Base-by-base conservation (phyloP, 441 rosid genomes). In the Dalechampia spathulata region DNA sequence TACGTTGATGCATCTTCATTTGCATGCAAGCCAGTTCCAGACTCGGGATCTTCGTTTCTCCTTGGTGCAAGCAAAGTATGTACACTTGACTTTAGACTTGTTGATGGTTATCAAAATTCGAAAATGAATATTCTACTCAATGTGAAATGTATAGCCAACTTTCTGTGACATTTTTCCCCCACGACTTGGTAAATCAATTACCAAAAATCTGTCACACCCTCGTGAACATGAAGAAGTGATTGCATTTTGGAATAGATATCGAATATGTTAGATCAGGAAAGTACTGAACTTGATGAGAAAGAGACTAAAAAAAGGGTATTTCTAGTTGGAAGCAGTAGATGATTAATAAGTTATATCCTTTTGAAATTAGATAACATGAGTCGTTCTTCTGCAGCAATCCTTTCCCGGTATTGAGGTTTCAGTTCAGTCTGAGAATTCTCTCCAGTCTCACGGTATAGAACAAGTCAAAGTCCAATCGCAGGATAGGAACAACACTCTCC, bases 11-110 rank as follows among this genome's bases (percentile, higher is more conserved):
- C 79, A 49, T 75, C 85, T 47, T 79, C 95, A 6, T 89, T 92
- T 72, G 85, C 86, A 13, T 89, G 89, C 84, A 86, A 76, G 72
- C 87, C 95, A 41, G 57, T 72, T 51, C 73, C 73, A 32, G 90
- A 82, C 45, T 57, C 81, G 0, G 65, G 64, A 52, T 72, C 88
- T 43, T 74, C 90, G 15, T 77, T 72, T 65, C 72, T 79, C 67
- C 79, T 72, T 37, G 78, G 82, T 40, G 64, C 75, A 43, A 71
- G 52, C 64, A 80, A 75, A 60, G 95, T 83, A 75, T 72, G 78
- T 66, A 17, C n/a, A n/a, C n/a, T 13, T 40, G 34, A 12, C n/a
- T n/a, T n/a, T n/a, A n/a, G n/a, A n/a, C n/a, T n/a, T n/a, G n/a
- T n/a, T n/a, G n/a, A n/a, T n/a, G n/a, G n/a, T n/a, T n/a, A n/a